phyloP scores from a whole-genome alignment of 257 asterid genomes.

The Lithospermum erythrorhizon region DNA sequence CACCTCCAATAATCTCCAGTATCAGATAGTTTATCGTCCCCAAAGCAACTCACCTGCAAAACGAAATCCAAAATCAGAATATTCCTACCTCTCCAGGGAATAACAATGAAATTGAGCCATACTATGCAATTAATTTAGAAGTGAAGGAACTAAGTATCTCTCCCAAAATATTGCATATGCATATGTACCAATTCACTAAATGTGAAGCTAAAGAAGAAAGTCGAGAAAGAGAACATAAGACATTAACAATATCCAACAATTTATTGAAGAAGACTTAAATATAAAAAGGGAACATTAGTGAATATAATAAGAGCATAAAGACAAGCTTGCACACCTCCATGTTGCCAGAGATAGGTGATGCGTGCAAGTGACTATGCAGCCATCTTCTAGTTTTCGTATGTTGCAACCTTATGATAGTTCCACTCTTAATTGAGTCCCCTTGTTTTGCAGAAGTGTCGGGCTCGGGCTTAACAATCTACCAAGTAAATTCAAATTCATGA shows the following conservation, averaged over 20 bases:
- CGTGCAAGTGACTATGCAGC: slow-evolving; percentile 98
- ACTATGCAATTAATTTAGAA: neutral
- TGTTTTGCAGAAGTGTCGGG: slow-evolving; percentile 64
- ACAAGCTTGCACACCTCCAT: slow-evolving; percentile 54
- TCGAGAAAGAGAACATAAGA: no score
- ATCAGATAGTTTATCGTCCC: slow-evolving; percentile 72
- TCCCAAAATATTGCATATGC: no score
- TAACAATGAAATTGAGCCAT: neutral
- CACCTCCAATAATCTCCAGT: slow-evolving; percentile 96
- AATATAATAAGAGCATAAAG: no score
- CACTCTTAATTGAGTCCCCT: slow-evolving; percentile 73
- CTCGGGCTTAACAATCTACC: slow-evolving; percentile 60
- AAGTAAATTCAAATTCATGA: slow-evolving; percentile 1
- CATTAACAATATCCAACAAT: no score
- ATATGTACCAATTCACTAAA: no score
- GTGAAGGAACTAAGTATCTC: neutral
- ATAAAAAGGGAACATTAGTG: no score
- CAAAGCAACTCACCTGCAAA: slow-evolving; percentile 92
- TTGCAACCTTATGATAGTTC: slow-evolving; percentile 61
- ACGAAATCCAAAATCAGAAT: neutral
- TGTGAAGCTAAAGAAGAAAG: no score
- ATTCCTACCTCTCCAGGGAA: no score
- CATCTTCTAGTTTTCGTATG: slow-evolving; percentile 88
- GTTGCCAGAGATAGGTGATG: slow-evolving; percentile 93
- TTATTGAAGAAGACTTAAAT: no score